Conservation (phyloP, 768 basidiomycete species). For the Serpula lacrymans region DNA sequence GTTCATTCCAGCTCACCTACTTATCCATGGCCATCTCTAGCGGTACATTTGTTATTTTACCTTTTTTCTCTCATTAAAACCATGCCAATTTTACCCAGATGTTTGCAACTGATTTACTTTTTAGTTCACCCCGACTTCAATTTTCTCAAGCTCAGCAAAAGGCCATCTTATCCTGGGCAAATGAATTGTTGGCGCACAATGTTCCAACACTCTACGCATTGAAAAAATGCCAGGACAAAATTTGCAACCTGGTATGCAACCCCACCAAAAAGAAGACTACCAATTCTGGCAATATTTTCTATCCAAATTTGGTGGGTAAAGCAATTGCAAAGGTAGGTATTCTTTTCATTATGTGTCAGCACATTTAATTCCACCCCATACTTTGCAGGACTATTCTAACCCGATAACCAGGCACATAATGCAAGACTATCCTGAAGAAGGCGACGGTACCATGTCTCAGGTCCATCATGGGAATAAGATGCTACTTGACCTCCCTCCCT, state of each 20-base stretch:
- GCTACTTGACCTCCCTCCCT: too few species aligned
- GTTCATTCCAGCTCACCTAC: constrained; percentile 24
- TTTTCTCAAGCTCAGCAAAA: too few species aligned
- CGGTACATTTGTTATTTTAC: constrained; percentile 16
- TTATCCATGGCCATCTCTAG: too few species aligned
- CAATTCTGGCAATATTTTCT: constrained; percentile 20
- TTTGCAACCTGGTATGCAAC: constrained; percentile 11
- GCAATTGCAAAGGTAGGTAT: constrained; percentile 6
- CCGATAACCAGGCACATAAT: constrained; percentile 8
- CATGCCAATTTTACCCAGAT: too few species aligned
- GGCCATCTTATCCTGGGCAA: too few species aligned
- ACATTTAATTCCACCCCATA: too few species aligned
- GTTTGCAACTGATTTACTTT: too few species aligned
- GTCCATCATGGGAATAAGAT: constrained; percentile 18
- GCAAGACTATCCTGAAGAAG: constrained; percentile 15
- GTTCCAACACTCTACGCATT: too few species aligned
- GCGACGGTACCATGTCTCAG: constrained; percentile 8
- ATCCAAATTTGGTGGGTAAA: constrained; percentile 11
- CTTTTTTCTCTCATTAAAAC: constrained; percentile 20
- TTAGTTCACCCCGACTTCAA: too few species aligned
- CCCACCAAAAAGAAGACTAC: constrained; percentile 15
- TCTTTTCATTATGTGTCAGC: too few species aligned
- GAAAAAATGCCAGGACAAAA: too few species aligned
- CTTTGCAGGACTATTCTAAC: constrained; percentile 21
- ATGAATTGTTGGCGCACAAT: too few species aligned